Evolutionary conservation across 2,329 filamentous ascomycete genomes (phyloP), one percentile per base, ranked within the genome.

Genomic region (Orbilia blumenaviensis): DNA sequence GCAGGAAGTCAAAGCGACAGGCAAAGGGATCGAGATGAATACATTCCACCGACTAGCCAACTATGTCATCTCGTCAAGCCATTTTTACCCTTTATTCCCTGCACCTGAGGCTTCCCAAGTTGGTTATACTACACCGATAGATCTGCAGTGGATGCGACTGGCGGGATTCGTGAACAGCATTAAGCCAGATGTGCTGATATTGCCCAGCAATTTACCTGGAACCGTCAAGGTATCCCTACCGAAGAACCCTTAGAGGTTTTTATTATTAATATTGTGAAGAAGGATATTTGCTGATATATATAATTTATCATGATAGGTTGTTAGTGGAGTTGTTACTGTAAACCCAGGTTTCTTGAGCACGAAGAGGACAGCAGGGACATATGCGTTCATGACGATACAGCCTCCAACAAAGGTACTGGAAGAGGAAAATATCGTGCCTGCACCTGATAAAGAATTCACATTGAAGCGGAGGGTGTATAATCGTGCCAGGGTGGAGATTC

Each of bases 261-360:
- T 25, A 25, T 38, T 25, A n/a, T 21, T 36, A n/a, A 5, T 23
- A 7, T n/a, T 46, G 18, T 46, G 6, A 23, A 27, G 25, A 23
- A 8, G 10, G 66, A 54, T 23, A 25, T 10, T 68, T 29, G 38
- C 61, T 79, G 61, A 78, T 78, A 79, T 27, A n/a, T n/a, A n/a
- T n/a, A n/a, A n/a, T 72, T 69, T 66, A 0, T 8, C 69, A 27
- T 29, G 72, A 1, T 79, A 97, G 93, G 93, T 97, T 44, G 90
- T 98, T 9, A 92, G 97, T 81, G 92, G 91, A 79, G 93, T 97
- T 0, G 84, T 98, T 5, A 89, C 93, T 10, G 91, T 99, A 81
- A 99, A 99, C 82, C 94, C 95, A 0, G 94, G 95, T 3, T 90
- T 89, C 58, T 84, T 97, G 34, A 95, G 93, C 14, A 97, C 96